Base-by-base conservation (phyloP, 805 yeast species). In the Candida vartiovaarae region DNA sequence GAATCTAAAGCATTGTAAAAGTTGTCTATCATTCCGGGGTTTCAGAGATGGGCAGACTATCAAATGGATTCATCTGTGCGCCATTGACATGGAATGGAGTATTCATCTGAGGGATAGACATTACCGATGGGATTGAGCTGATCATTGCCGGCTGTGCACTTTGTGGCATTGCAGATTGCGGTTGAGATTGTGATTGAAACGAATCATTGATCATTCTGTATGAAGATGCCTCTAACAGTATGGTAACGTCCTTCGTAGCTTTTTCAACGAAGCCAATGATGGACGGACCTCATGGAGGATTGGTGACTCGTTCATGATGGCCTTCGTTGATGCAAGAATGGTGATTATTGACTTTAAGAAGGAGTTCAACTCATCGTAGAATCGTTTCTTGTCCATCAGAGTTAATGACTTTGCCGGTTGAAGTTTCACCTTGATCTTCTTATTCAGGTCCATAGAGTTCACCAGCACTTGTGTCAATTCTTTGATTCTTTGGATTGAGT, bases 161-260 rank as follows among this genome's bases (percentile, higher is more conserved):
- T 15, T 15, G 20, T 15, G 20, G 20, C 9, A 48, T 41, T 2
- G 52, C 40, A 7, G 48, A 39, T 33, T 50, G 54, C 26, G 60
- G 55, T 6, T 15, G 20, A 15, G 20, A 15, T 15, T 15, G 20
- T 15, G 20, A 15, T 15, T 15, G 20, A 32, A 49, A 44, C 0
- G 55, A 41, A 30, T 58, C 62, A 39, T 58, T 58, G 34, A 58
- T 54, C 43, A 58, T 39, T 43, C 69, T 65, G 57, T 72, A 76
- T 15, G 82, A 69, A 46, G 84, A 77, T 34, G 74, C 70, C 59
- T 90, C 96, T 36, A 90, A 65, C 53, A 86, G 71, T n/a, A 87
- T 80, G 0, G 97, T 89, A 11, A 91, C 84, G 57, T 91, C 98
- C 56, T 91, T 91, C 4, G 96, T 87, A 3, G 90, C 84, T 51